Base-by-base conservation (phyloP, 768 basidiomycete genomes). In the Russula olivacea region DNA sequence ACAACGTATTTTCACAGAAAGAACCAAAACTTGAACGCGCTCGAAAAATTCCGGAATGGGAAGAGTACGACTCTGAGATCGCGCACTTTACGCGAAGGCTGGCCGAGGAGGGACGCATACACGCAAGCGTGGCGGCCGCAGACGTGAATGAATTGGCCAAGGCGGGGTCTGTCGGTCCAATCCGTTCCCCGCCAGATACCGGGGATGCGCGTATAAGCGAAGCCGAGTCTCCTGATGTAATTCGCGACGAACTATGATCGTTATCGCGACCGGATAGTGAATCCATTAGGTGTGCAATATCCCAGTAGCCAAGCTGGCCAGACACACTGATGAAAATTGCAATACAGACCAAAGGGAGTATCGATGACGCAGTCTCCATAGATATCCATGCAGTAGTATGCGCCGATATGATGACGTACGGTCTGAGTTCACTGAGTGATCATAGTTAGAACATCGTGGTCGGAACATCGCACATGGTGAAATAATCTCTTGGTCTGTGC, bases 1-100 rank as follows among this genome's bases (percentile, higher is more conserved):
- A 30, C 25, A 38, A 15, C 4, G 15, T 45, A 1, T 12, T 4
- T n/a, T 32, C 61, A 71, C 77, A 97, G 91, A 97, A 98, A 86
- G 97, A 98, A 71, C 95, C 95, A 6, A 99, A 98, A 73, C 81
- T 98, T 6, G 83, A 87, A 4, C 85, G 97, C 25, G 97, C 97
- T 4, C 84, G 95, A 41, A 86, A 93, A 69, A 97, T 98, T 57
- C 96, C 97, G 0, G 97, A 98, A 72, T 99, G 97, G 97, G 93
- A 96, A 66, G 83, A 83, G 54, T 98, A 98, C 71, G 96, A 99
- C 72, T 71, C 77, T 6, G 94, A 99, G 74, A 94, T 98, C 56
- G 88, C 95, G 2, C 80, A 76, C 30, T 92, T 99, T 65, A 87
- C 90, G 0, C 80, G 83, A 28, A 79, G 83, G 57, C 78, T 96